Conservation (phyloP, 2,329 filamentous ascomycete species). For the Penicillium decumbens region DNA sequence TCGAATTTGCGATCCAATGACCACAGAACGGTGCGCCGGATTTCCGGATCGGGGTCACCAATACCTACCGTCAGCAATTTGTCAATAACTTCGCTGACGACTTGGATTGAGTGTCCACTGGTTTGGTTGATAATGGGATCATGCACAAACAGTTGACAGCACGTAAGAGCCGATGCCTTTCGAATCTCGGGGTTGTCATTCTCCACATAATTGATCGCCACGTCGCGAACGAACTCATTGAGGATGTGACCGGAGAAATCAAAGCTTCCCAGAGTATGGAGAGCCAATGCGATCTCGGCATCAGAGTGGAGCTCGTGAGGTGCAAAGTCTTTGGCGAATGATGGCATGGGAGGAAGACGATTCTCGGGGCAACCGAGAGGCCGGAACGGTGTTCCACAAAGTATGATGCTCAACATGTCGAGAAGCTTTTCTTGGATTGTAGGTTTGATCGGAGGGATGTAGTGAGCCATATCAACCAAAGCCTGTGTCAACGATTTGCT, state of each 20-base stretch:
- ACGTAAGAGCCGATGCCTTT: conserved; percentile 90
- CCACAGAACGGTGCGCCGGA: conserved; percentile 79
- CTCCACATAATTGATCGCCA: conserved; percentile 96
- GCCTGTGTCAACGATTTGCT: conserved; percentile 93
- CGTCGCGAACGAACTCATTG: conserved; percentile 97
- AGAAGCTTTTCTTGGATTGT: conserved; percentile 90
- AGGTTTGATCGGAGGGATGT: conserved; percentile 89
- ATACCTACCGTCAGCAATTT: conserved; percentile 92
- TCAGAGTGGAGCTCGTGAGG: conserved; percentile 76
- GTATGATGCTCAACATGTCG: conserved; percentile 88
- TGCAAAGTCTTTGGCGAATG: conserved; percentile 84
- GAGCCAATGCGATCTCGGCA: conserved; percentile 81
- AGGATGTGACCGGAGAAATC: conserved; percentile 87
- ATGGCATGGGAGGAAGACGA: conserved; percentile 71
- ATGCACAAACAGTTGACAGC: conserved; percentile 93
- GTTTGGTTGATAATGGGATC: conserved; percentile 98
- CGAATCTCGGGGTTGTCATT: conserved; percentile 91
- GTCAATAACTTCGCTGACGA: conserved; percentile 96
- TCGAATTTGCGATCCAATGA: conserved; percentile 93
- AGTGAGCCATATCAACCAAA: conserved; percentile 96
- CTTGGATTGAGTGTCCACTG: conserved; percentile 91
- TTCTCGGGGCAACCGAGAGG: conserved; percentile 88
- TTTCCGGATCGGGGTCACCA: conserved; percentile 83
- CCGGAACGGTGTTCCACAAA: conserved; percentile 88
- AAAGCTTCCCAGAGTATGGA: conserved; percentile 96